phyloP scores from a whole-genome alignment of 352 stramenopile genomes.

The Poterioochromonas sp. region DNA sequence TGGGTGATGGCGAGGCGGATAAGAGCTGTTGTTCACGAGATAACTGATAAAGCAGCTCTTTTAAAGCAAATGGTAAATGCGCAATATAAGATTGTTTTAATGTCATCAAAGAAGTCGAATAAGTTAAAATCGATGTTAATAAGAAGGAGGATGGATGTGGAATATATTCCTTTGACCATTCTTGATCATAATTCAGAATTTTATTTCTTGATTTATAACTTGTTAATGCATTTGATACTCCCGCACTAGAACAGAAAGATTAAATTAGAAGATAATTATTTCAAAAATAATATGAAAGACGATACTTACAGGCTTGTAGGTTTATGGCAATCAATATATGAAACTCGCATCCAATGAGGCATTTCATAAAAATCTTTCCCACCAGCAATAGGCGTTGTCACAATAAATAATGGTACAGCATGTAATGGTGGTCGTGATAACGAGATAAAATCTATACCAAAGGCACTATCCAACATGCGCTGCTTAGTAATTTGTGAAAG shows the following conservation, averaged over 20 bases:
- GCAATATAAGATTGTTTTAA: not conserved
- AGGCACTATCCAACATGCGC: conserved; percentile 98
- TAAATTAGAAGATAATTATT: too few species aligned
- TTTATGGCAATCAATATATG: conserved; percentile 68
- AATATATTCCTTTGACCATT: not conserved
- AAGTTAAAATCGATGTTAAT: not conserved
- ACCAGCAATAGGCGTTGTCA: not conserved
- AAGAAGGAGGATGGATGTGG: not conserved
- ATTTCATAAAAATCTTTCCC: conserved; percentile 65
- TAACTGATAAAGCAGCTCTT: too few species aligned
- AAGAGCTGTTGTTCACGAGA: too few species aligned
- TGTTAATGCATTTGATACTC: too few species aligned
- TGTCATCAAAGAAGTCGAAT: not conserved
- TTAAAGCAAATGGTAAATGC: not conserved
- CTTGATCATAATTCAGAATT: too few species aligned
- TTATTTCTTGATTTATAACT: too few species aligned
- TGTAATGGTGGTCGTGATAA: conserved; percentile 87
- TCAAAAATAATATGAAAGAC: too few species aligned
- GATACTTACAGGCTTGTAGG: too few species aligned
- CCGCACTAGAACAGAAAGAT: too few species aligned
- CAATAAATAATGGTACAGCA: conserved; percentile 84
- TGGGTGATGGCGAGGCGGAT: too few species aligned
- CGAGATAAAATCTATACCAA: conserved; percentile 97
- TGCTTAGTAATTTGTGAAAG: conserved; percentile 90
- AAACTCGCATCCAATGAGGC: conserved; percentile 85